Conservation (phyloP, 1,284 basidiomycete species). For the Moesziomyces sp. region DNA sequence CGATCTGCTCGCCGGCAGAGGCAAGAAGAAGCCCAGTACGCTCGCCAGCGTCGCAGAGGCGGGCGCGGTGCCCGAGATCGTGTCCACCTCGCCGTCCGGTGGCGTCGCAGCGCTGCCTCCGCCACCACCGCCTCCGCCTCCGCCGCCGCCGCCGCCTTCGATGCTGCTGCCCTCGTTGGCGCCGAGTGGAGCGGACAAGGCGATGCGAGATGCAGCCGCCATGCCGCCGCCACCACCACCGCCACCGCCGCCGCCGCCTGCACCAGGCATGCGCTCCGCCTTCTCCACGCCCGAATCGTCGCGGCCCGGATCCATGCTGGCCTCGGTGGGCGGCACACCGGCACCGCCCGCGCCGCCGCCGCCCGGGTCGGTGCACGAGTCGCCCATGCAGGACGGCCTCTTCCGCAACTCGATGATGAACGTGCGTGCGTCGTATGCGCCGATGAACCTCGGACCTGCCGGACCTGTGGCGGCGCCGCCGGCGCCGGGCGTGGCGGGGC, state of each 20-base stretch:
- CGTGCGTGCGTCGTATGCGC: constrained; percentile 57
- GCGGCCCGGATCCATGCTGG: constrained; percentile 48
- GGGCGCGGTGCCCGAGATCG: neutral
- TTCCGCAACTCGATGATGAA: constrained; percentile 63
- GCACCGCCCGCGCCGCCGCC: constrained; percentile 69
- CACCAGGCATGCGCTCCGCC: constrained; percentile 44
- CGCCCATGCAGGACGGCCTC: constrained; percentile 35
- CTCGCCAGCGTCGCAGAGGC: constrained; percentile 22
- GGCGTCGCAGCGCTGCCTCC: constrained; percentile 29
- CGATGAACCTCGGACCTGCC: constrained; percentile 47
- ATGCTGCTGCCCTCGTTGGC: constrained; percentile 31
- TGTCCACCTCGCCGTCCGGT: constrained; percentile 2
- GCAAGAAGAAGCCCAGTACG: constrained; percentile 34
- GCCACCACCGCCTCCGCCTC: constrained; percentile 41
- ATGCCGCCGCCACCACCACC: constrained; percentile 54
- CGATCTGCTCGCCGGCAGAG: constrained; percentile 33
- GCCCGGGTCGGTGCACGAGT: constrained; percentile 52
- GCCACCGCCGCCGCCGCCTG: constrained; percentile 50
- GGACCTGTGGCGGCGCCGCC: constrained; percentile 64
- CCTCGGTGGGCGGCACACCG: constrained; percentile 65
- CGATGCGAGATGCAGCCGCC: constrained; percentile 28
- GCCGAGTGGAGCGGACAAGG: constrained; percentile 19
- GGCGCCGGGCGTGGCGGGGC: constrained; percentile 74
- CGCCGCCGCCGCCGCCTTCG: constrained; percentile 45
- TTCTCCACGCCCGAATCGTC: constrained; percentile 49